Evolutionary conservation across 331 rosid species (phyloP), one percentile per base, ranked within the genome.

Genomic region (Telfairia occidentalis): DNA sequence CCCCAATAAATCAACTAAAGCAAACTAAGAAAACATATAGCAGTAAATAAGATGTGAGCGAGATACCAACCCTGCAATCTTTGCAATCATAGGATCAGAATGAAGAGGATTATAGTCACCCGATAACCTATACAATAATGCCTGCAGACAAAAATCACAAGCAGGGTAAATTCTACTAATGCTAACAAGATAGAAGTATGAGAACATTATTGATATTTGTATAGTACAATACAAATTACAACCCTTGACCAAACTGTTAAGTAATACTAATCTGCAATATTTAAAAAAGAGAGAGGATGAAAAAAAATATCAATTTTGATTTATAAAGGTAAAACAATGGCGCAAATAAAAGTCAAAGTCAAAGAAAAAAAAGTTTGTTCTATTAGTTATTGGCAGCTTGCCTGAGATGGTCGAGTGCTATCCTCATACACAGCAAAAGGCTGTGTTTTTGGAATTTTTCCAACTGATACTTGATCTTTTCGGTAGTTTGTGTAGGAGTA

Each of bases 61-160:
- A 75, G 82, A 79, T 74, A 90, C 92, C 53, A 71, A 95, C 98
- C 98, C 97, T 5, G 97, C 97, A 88, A 79, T 81, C 84, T 88
- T 90, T 26, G 96, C 97, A 60, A 95, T 9, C 75, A 60, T 53
- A 43, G 97, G 97, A 85, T 91, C 98, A 28, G 98, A 91, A 84
- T 95, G 98, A 74, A 95, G 88, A 80, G 96, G 98, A 75, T 91
- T 95, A 76, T 91, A 81, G 79, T 95, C 97, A 69, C 98, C 98
- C 5, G 96, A 87, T 66, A 95, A 80, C 81, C 96, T 86, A 75
- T 95, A 95, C 58, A 95, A 81, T 87, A 95, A 85, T 43, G 98
- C 98, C 98, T 95, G 93, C 82, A 84, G 73, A 65, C 85, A 40
- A 61, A 28, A 72, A 80, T 69, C 76, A 72, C 78, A 35, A 61